These are phyloP conservation scores for Dentipellis sp. DNA, from an alignment of 768 basidiomycete genomes.

Conservation along the genomic window DNA sequence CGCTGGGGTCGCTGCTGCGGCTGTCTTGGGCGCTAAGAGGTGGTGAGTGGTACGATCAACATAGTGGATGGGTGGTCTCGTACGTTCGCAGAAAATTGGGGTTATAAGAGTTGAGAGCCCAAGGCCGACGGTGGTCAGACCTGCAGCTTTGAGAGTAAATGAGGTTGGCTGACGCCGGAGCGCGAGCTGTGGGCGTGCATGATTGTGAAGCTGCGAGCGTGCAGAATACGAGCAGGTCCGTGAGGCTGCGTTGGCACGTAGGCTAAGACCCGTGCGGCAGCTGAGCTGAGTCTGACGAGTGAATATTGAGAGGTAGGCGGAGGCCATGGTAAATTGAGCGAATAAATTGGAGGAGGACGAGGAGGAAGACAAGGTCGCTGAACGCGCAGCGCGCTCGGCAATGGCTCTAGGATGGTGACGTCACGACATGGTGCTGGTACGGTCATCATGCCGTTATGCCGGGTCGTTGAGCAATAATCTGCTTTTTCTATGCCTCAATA, in stretches of 20 bases:
- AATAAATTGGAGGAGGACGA: too few species aligned
- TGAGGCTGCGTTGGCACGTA: neutral
- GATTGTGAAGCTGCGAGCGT: neutral
- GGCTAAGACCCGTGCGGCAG: neutral
- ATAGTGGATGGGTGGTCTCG: neutral
- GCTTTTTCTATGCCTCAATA: too few species aligned
- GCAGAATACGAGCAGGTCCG: neutral
- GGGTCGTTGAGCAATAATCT: too few species aligned
- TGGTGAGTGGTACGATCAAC: neutral
- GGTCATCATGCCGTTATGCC: too few species aligned
- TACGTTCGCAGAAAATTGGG: slow-evolving; percentile 8
- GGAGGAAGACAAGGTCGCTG: too few species aligned
- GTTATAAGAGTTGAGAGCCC: slow-evolving; percentile 3
- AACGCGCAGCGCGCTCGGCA: too few species aligned
- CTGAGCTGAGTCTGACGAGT: neutral
- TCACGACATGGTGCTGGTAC: too few species aligned
- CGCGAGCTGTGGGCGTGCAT: neutral
- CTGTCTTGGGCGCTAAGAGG: neutral
- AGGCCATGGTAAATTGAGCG: too few species aligned
- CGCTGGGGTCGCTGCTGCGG: neutral
- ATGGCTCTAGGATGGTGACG: too few species aligned
- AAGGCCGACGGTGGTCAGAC: slow-evolving; percentile 4
- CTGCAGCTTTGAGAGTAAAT: neutral
- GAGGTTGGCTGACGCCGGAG: neutral
- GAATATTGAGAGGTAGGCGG: slow-evolving; percentile 3